Conservation (phyloP, 345 rosid species). For the Bruguiera sexangula region DNA sequence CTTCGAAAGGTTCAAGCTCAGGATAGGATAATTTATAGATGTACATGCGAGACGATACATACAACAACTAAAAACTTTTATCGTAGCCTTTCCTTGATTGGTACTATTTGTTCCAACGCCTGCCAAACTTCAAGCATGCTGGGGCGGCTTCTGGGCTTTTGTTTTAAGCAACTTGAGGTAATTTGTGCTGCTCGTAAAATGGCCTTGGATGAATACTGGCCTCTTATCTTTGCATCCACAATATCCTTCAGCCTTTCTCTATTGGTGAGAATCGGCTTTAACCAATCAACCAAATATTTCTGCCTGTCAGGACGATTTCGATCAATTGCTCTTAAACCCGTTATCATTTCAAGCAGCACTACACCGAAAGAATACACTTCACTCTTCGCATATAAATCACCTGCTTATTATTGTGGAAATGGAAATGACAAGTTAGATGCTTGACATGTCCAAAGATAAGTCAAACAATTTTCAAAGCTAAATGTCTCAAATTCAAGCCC, state of each 20-base stretch:
- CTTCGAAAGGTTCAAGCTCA: too few species aligned
- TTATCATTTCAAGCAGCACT: constrained; percentile 55
- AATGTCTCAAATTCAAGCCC: too few species aligned
- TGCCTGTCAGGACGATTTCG: constrained; percentile 30
- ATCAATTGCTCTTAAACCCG: constrained; percentile 51
- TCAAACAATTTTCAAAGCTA: too few species aligned
- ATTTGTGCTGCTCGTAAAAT: constrained; percentile 45
- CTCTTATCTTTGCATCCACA: constrained; percentile 48
- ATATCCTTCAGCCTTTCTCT: constrained; percentile 34
- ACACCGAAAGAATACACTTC: constrained; percentile 70
- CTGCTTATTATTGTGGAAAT: constrained; percentile 16
- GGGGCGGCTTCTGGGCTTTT: constrained; percentile 47
- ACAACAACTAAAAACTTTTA: neutral
- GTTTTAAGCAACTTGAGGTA: constrained; percentile 36
- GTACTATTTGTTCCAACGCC: constrained; percentile 47
- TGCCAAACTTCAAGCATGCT: constrained; percentile 54
- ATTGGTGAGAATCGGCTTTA: constrained; percentile 38
- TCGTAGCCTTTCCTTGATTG: constrained; percentile 24
- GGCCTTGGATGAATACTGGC: constrained; percentile 49
- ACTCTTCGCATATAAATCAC: constrained; percentile 60
- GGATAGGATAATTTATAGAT: too few species aligned
- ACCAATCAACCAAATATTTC: constrained; percentile 54
- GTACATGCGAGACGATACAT: too few species aligned
- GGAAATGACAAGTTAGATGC: too few species aligned
- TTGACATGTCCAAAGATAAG: too few species aligned